Conservation (phyloP, 2,329 filamentous ascomycete genomes). For the Xylariaceae sp. region DNA sequence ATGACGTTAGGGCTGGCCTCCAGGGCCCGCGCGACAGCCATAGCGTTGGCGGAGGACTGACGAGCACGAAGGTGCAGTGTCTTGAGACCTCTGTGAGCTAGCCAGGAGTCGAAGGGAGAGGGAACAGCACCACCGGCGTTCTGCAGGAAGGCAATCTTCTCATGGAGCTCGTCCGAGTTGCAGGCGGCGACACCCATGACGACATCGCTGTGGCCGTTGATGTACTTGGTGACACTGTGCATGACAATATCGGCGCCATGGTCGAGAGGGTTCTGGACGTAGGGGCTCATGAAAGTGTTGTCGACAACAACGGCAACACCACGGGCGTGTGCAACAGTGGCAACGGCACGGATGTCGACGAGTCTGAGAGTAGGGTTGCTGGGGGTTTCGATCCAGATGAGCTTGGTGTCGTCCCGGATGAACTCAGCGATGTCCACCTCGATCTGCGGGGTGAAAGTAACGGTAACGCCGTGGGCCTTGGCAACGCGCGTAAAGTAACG, state of each 20-base stretch:
- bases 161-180: slow-evolving; percentile 75
- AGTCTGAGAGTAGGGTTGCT: slow-evolving; percentile 91
- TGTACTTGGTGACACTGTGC: slow-evolving; percentile 97
- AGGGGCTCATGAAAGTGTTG: slow-evolving; percentile 96
- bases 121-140: slow-evolving; percentile 96
- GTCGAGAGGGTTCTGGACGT: slow-evolving; percentile 92
- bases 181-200: slow-evolving; percentile 97
- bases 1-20: slow-evolving; percentile 77
- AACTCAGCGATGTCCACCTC: slow-evolving; percentile 80
- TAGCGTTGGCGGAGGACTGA: slow-evolving; percentile 78
- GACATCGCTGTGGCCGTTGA: slow-evolving; percentile 95
- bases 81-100: slow-evolving; percentile 94
- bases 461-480: slow-evolving; percentile 84
- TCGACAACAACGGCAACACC: slow-evolving; percentile 97
- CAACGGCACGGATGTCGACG: slow-evolving; percentile 86
- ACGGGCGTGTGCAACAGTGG: slow-evolving; percentile 74
- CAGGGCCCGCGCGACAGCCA: slow-evolving; percentile 68
- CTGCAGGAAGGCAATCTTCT: slow-evolving; percentile 82
- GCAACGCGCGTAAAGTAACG: slow-evolving; percentile 98
- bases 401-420: slow-evolving; percentile 82
- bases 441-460: slow-evolving; percentile 90
- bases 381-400: slow-evolving; percentile 96
- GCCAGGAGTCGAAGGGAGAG: slow-evolving; percentile 94
- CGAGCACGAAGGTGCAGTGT: slow-evolving; percentile 89
- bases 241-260: slow-evolving; percentile 95